These are phyloP conservation scores for Aspergillus fumigatiaffinis DNA, from an alignment of 2,329 filamentous ascomycete genomes.

Conservation along the genomic window DNA sequence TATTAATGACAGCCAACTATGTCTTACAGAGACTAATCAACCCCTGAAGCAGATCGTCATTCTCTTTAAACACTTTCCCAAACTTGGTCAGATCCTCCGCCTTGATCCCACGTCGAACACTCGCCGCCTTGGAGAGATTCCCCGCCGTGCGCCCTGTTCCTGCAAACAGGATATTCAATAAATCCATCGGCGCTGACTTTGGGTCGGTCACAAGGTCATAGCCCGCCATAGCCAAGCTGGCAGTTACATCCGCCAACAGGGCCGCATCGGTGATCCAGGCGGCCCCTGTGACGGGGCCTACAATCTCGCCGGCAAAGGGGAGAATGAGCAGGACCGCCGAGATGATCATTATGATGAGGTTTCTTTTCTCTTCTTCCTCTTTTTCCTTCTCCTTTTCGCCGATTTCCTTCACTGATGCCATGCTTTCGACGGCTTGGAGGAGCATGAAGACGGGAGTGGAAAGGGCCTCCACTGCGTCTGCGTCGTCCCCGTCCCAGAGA, in stretches of 20 bases:
- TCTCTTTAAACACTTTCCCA: slow-evolving; percentile 4
- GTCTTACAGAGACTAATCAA: background rate
- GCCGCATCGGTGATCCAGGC: slow-evolving; percentile 5
- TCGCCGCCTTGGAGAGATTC: background rate
- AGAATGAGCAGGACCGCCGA: slow-evolving; percentile 9
- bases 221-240: slow-evolving; percentile 5
- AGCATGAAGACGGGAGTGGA: slow-evolving; percentile 7
- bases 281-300: background rate
- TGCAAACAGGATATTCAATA: slow-evolving; percentile 3
- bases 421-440: slow-evolving; percentile 4
- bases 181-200: background rate
- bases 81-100: slow-evolving; percentile 1
- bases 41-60: slow-evolving; percentile 1
- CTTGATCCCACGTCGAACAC: slow-evolving; percentile 1
- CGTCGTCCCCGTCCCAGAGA: slow-evolving; percentile 1
- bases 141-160: background rate
- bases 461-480: slow-evolving; percentile 1
- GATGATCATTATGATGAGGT: slow-evolving; percentile 12
- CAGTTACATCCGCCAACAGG: slow-evolving; percentile 4
- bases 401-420: slow-evolving; percentile 9
- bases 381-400: slow-evolving; percentile 7
- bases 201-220: slow-evolving; percentile 11
- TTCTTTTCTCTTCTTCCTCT: slow-evolving; percentile 4
- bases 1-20: background rate
- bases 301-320: slow-evolving; percentile 8